phyloP scores from a whole-genome alignment of 2,329 filamentous ascomycete species.

The Aspergillus uvarum region DNA sequence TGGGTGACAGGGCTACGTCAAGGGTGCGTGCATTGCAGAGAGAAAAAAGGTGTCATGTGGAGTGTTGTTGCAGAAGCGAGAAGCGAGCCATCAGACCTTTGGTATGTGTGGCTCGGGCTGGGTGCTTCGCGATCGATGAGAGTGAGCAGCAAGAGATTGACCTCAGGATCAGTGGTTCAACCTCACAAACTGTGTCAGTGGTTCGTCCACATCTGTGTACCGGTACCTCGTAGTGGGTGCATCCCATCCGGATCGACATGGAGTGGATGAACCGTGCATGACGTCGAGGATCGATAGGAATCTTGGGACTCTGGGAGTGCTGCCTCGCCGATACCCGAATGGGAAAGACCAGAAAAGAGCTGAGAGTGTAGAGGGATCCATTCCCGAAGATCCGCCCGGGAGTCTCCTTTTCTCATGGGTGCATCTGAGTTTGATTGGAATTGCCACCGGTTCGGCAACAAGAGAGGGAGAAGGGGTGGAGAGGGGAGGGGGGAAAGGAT shows the following conservation, averaged over 20 bases:
- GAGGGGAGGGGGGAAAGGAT: conserved; percentile 3
- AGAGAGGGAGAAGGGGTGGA: neutral
- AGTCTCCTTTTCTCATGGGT: conserved; percentile 17
- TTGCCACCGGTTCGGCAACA: conserved; percentile 8
- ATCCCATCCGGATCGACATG: conserved; percentile 12
- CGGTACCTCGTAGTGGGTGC: neutral
- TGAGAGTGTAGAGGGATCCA: neutral
- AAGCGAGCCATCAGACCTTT: neutral
- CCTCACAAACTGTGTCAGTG: neutral
- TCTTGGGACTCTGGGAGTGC: neutral
- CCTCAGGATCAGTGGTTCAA: neutral
- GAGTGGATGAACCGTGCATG: conserved; percentile 24
- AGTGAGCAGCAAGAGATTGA: neutral
- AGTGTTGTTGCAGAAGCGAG: neutral
- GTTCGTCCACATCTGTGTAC: neutral
- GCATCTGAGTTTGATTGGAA: neutral
- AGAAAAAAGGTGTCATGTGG: neutral
- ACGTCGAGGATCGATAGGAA: conserved; percentile 15
- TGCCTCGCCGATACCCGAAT: conserved; percentile 10
- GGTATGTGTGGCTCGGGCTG: neutral
- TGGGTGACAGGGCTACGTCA: conserved; percentile 1
- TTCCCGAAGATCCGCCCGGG: conserved; percentile 9
- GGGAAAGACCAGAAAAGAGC: conserved; percentile 2
- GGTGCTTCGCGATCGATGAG: neutral
- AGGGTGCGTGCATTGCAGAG: neutral